Percentiles rank a stretch among this genome's conserved stretches.
Conservation (phyloP, 2,329 filamentous ascomycete genomes). For the Calonectria crousiana region DNA sequence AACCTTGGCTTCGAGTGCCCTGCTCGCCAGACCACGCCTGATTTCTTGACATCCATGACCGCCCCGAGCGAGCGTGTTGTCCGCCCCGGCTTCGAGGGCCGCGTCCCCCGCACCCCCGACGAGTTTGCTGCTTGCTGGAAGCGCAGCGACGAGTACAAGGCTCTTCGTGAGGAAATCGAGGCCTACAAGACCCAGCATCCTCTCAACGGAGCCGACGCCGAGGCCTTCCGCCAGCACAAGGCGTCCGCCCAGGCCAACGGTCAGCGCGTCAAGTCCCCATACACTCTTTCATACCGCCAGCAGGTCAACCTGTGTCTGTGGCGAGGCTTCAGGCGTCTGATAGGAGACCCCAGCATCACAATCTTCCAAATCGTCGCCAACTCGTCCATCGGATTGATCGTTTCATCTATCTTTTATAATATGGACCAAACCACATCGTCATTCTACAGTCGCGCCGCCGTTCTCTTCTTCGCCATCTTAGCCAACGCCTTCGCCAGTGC, state of each 20-base stretch:
- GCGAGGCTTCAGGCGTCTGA: conserved; percentile 17
- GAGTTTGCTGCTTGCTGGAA: conserved; percentile 26
- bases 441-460: conserved; percentile 51
- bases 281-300: conserved; percentile 20
- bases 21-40: conserved; percentile 20
- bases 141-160: conserved; percentile 15
- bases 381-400: neutral
- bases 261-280: conserved; percentile 23
- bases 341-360: conserved; percentile 15
- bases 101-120: conserved; percentile 19
- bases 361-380: conserved; percentile 21
- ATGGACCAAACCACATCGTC: neutral
- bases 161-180: conserved; percentile 16
- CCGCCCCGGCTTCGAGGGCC: conserved; percentile 15
- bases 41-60: conserved; percentile 26
- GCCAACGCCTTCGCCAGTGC: conserved; percentile 61
- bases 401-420: conserved; percentile 25
- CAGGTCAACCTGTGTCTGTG: conserved; percentile 23
- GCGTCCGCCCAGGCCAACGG: conserved; percentile 6
- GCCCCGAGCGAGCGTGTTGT: conserved; percentile 19
- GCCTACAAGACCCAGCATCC: conserved; percentile 19
- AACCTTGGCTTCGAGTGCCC: conserved; percentile 26
- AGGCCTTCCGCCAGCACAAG: conserved; percentile 26
- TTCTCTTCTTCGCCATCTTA: conserved; percentile 67
- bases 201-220: conserved; percentile 15